Base-by-base conservation (phyloP, 108 stramenopile genomes). In the Licmophora abbreviata region DNA sequence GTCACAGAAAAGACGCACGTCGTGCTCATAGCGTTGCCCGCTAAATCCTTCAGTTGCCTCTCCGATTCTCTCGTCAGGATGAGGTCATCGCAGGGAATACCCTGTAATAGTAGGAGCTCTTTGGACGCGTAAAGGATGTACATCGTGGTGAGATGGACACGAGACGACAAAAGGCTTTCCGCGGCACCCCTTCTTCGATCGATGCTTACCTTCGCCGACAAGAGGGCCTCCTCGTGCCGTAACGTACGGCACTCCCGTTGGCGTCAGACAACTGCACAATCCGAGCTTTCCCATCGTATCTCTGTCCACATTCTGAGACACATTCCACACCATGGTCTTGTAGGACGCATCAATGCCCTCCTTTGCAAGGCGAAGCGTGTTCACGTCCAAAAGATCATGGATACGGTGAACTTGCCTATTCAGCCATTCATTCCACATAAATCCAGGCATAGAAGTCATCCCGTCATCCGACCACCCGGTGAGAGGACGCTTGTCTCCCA, bases 311-410 rank as follows among this genome's bases (percentile, higher is more conserved):
- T 73, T 73, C 51, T 73, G 72, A 11, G 57, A 59, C 15, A 73
- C 26, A 54, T 73, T 68, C 72, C 72, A 73, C n/a, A 68, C 62
- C 57, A 69, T 64, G 11, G 72, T 68, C 59, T 68, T 68, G 66
- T 68, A 64, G 27, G 48, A 54, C 10, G 30, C 24, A 45, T 73
- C 71, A 14, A 51, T 51, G 17, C 42, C 49, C 11, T 29, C 15
- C 42, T 53, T 45, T 17, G 61, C 61, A 22, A 73, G 44, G 40
- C 71, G 60, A 11, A 73, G 44, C 36, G 65, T 58, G 51, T 73
- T 62, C 61, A 73, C 67, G 42, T 73, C 71, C 40, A 67, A 59
- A 20, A 62, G 31, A 46, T 73, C 71, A 33, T 63, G 65, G 23
- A 73, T 58, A 7, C 71, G 54, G 44, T 73, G 50, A 15, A 63